Conservation (phyloP, 495 filamentous ascomycete species). For the Venustampulla echinocandica region DNA sequence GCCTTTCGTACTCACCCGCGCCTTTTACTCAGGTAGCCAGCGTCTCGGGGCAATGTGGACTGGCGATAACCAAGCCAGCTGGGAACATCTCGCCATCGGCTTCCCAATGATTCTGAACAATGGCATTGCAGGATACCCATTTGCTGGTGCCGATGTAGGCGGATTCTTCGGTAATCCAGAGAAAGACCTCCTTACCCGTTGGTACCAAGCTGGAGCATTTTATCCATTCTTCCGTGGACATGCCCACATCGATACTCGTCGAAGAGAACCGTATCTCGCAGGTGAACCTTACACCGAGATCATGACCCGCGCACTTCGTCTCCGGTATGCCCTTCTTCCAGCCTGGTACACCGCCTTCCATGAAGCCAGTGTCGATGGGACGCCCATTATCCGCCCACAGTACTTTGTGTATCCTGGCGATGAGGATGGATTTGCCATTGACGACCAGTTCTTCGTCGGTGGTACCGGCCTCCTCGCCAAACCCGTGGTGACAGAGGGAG, state of each 20-base stretch:
- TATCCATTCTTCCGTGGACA: conserved; percentile 99
- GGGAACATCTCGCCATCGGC: conserved; percentile 78
- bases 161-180: conserved; percentile 96
- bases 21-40: conserved; percentile 86
- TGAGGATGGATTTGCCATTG: conserved; percentile 74
- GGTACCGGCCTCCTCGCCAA: conserved; percentile 79
- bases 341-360: conserved; percentile 98
- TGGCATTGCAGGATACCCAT: conserved; percentile 88
- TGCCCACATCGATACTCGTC: conserved; percentile 90
- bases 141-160: conserved; percentile 90
- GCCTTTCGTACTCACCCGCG: conserved; percentile 86
- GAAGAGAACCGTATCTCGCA: conserved; percentile 85
- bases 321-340: conserved; percentile 84
- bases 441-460: conserved; percentile 90
- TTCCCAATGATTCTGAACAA: conserved; percentile 91
- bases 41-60: conserved; percentile 95
- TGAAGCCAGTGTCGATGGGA: conserved; percentile 70
- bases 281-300: conserved; percentile 79
- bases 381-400: conserved; percentile 81
- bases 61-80: conserved; percentile 88
- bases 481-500: conserved; percentile 70
- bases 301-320: conserved; percentile 76
- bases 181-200: conserved; percentile 81
- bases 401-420: conserved; percentile 87
- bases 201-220: conserved; percentile 96